phyloP scores from a whole-genome alignment of 352 stramenopile species.

The Pythium aristosporum region DNA sequence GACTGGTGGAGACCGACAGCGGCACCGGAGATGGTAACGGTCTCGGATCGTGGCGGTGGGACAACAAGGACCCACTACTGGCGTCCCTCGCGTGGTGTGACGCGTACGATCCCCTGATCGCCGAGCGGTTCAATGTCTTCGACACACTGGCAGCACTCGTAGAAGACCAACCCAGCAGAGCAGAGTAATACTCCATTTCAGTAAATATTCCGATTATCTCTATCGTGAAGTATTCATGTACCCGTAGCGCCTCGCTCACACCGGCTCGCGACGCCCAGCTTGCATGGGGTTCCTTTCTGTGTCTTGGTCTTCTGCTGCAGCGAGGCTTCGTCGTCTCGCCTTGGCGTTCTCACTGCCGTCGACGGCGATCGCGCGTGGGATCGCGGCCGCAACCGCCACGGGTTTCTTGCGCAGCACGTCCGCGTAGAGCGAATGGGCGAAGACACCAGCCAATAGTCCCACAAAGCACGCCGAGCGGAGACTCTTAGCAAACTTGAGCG shows the following conservation, averaged over 20 bases:
- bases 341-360: not conserved
- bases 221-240: no score
- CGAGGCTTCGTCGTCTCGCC: not conserved
- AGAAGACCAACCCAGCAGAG: slow-evolving; percentile 1
- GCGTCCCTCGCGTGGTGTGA: slow-evolving; percentile 39
- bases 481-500: slow-evolving; percentile 60
- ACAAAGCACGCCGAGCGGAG: slow-evolving; percentile 58
- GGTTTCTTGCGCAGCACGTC: slow-evolving; percentile 48
- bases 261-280: not conserved
- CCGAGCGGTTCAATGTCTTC: slow-evolving; percentile 36
- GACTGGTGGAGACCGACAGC: not conserved
- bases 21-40: not conserved
- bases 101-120: slow-evolving; percentile 29
- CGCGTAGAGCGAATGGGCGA: slow-evolving; percentile 70
- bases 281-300: not conserved
- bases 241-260: not conserved
- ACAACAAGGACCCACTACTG: not conserved
- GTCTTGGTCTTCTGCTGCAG: not conserved
- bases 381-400: not conserved
- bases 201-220: not conserved
- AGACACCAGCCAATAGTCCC: slow-evolving; percentile 60
- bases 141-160: slow-evolving; percentile 44
- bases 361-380: not conserved
- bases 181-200: not conserved
- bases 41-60: not conserved